These are phyloP conservation scores for Tieghemostelium lacteum DNA, from an alignment of 78 protist species.

Conservation along the genomic window DNA sequence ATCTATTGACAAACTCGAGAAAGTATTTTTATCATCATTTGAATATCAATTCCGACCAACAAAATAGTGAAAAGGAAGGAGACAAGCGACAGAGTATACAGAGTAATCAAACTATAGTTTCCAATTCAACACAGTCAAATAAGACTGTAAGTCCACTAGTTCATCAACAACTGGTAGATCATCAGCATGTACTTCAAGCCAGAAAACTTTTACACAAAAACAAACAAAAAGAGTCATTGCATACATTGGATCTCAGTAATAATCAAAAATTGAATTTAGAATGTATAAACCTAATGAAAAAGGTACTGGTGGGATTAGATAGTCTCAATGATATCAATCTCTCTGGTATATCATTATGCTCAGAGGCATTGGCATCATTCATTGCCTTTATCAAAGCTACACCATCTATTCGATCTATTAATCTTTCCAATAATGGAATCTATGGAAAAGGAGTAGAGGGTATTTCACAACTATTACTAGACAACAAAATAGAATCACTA, in stretches of 20 bases:
- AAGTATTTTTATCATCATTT: no score
- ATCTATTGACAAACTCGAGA: not conserved
- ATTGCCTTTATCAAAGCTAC: not conserved
- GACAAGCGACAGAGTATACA: no score
- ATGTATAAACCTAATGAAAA: not conserved
- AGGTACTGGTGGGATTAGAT: not conserved
- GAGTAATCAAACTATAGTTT: no score
- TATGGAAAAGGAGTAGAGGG: conserved; percentile 33
- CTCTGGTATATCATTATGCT: not conserved
- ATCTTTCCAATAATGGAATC: conserved; percentile 18
- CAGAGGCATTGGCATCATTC: conserved; percentile 2
- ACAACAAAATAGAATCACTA: conserved; percentile 15
- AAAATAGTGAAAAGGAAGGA: no score
- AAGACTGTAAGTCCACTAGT: no score
- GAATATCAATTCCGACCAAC: no score
- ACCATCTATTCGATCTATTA: not conserved
- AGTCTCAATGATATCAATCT: not conserved
- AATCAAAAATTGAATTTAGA: not conserved
- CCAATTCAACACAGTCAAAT: no score
- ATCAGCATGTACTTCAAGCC: no score
- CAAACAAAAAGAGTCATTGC: not conserved
- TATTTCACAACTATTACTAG: not conserved
- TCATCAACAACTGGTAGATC: no score
- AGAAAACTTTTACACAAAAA: no score
- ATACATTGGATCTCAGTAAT: not conserved